Evolutionary conservation across 1,284 basidiomycete species (phyloP).

Genomic region (Tetrapyrgos nigripes): DNA sequence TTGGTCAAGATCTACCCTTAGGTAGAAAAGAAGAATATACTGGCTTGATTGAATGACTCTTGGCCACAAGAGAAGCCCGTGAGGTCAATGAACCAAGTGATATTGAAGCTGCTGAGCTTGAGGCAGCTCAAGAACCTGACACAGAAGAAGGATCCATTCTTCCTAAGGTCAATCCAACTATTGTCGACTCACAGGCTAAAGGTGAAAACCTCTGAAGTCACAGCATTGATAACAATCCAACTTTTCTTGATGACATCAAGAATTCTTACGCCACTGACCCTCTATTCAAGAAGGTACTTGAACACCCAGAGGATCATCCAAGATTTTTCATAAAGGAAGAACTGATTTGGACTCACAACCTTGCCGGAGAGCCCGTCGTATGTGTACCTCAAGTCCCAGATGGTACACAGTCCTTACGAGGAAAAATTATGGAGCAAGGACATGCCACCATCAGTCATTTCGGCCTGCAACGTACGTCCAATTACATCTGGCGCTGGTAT

Average conservation of each 20-base stretch:
- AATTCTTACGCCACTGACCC: slow-evolving; percentile 8
- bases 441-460: slow-evolving; percentile 25
- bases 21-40: too few species aligned
- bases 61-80: too few species aligned
- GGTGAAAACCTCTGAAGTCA: neutral
- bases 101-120: slow-evolving; percentile 11
- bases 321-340: slow-evolving; percentile 18
- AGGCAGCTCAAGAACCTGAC: too few species aligned
- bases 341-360: slow-evolving; percentile 26
- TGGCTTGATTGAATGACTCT: too few species aligned
- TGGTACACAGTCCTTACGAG: slow-evolving; percentile 13
- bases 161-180: neutral
- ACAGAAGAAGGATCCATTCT: neutral
- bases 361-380: slow-evolving; percentile 10
- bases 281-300: slow-evolving; percentile 13
- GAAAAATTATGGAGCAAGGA: slow-evolving; percentile 25
- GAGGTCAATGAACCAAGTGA: neutral
- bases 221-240: neutral
- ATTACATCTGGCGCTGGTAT: slow-evolving; percentile 28
- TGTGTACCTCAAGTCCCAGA: slow-evolving; percentile 11
- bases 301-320: slow-evolving; percentile 5
- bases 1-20: too few species aligned
- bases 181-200: neutral
- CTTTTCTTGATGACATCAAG: neutral
- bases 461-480: slow-evolving; percentile 21